These are phyloP conservation scores for Euphorbia schlechtendalii DNA, from an alignment of 441 rosid genomes.

Conservation along the genomic window DNA sequence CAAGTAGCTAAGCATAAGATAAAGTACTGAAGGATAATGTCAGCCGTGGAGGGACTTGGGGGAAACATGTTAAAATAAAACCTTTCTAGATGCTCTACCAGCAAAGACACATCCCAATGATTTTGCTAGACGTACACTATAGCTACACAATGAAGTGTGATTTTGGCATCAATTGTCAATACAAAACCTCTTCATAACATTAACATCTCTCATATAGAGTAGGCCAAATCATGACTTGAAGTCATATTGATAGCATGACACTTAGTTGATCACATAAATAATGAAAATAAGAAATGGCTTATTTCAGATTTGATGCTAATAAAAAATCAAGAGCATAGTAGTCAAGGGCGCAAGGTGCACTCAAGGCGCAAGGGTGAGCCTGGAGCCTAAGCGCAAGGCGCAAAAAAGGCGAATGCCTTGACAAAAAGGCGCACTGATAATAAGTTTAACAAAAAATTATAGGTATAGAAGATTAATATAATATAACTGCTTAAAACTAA, in stretches of 20 bases:
- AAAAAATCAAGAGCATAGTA: too few species aligned
- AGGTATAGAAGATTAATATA: too few species aligned
- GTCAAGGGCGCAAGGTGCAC: too few species aligned
- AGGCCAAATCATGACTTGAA: neutral
- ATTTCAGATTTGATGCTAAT: too few species aligned
- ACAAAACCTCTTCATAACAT: neutral
- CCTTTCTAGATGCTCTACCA: neutral
- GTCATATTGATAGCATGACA: neutral
- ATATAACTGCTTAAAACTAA: too few species aligned
- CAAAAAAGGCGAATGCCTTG: too few species aligned
- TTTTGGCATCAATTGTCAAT: neutral
- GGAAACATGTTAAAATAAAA: neutral
- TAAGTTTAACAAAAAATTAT: too few species aligned
- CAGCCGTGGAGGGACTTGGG: neutral
- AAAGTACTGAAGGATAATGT: neutral
- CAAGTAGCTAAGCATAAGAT: neutral
- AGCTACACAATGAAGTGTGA: neutral
- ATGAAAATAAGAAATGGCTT: neutral
- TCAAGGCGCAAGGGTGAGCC: too few species aligned
- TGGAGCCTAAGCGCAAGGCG: too few species aligned
- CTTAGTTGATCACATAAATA: neutral
- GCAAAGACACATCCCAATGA: neutral
- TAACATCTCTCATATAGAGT: neutral
- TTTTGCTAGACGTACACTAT: neutral
- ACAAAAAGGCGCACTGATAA: too few species aligned